phyloP scores from a whole-genome alignment of 164 flowering plant genomes.

The Vitis vinifera region DNA sequence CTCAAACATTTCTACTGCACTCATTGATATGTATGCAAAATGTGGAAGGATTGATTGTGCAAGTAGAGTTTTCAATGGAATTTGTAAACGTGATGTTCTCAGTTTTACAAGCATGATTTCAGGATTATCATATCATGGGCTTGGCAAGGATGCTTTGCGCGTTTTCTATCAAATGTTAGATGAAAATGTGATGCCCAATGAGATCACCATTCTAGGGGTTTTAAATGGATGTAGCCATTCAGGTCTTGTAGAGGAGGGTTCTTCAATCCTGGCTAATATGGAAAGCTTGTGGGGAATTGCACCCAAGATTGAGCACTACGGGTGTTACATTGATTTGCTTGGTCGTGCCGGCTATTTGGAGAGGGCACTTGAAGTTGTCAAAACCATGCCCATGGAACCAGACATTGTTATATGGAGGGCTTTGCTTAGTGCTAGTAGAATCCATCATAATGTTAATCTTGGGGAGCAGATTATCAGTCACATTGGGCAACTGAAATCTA shows the following conservation, averaged over 20 bases:
- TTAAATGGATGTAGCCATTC: slow-evolving; percentile 63
- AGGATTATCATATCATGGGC: slow-evolving; percentile 48
- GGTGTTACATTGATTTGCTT: slow-evolving; percentile 51
- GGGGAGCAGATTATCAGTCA: slow-evolving; percentile 34
- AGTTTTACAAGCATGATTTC: slow-evolving; percentile 50
- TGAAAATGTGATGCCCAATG: slow-evolving; percentile 38
- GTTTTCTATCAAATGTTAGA: slow-evolving; percentile 38
- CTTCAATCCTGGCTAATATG: slow-evolving; percentile 41
- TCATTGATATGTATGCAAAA: slow-evolving; percentile 68
- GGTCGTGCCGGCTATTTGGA: slow-evolving; percentile 51
- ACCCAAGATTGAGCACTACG: slow-evolving; percentile 51
- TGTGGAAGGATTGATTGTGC: slow-evolving; percentile 54
- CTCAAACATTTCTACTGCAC: slow-evolving; percentile 43
- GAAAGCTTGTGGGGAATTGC: slow-evolving; percentile 38
- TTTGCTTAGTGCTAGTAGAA: slow-evolving; percentile 50
- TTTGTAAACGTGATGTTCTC: slow-evolving; percentile 28
- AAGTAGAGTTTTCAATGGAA: slow-evolving; percentile 25
- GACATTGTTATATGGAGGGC: slow-evolving; percentile 59
- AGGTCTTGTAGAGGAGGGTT: slow-evolving; percentile 49
- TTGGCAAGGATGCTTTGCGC: slow-evolving; percentile 42
- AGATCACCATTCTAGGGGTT: slow-evolving; percentile 45
- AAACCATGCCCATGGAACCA: slow-evolving; percentile 46
- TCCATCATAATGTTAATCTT: slow-evolving; percentile 36
- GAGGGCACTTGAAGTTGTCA: slow-evolving; percentile 39
- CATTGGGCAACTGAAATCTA: slow-evolving; percentile 22